Conservation (phyloP, 2,329 filamentous ascomycete genomes). For the Cercospora sojina region DNA sequence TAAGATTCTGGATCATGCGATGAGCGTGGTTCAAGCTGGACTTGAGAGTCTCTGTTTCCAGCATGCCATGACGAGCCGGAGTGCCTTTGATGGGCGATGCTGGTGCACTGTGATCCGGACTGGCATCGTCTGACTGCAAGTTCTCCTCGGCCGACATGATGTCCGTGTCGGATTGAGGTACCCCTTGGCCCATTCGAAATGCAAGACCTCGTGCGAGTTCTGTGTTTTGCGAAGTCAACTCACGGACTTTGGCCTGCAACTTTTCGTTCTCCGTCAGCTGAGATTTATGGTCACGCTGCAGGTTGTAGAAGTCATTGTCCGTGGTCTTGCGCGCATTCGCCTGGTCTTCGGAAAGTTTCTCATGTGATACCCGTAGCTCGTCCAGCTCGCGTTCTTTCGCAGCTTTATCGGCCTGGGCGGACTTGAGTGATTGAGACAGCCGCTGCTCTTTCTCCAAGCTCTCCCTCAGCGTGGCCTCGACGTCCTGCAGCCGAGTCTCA, state of each 20-base stretch:
- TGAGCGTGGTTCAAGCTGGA: conserved; percentile 93
- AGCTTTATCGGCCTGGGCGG: conserved; percentile 72
- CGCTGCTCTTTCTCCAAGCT: conserved; percentile 79
- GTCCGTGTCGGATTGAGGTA: conserved; percentile 35
- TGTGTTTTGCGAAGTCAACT: conserved; percentile 83
- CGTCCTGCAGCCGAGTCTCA: conserved; percentile 86
- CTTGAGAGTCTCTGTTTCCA: conserved; percentile 95
- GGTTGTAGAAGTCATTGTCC: conserved; percentile 80
- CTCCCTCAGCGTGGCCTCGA: conserved; percentile 71
- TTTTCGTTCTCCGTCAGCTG: conserved; percentile 75
- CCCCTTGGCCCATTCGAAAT: conserved; percentile 56
- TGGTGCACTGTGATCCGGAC: conserved; percentile 86
- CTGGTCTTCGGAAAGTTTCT: conserved; percentile 80
- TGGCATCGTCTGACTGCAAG: conserved; percentile 53
- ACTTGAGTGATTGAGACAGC: conserved; percentile 69
- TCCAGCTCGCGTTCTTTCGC: conserved; percentile 82
- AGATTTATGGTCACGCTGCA: conserved; percentile 75
- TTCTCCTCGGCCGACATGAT: conserved; percentile 64
- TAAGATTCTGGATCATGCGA: conserved; percentile 92
- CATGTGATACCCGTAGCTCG: conserved; percentile 76
- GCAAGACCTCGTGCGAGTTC: conserved; percentile 85
- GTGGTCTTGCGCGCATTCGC: conserved; percentile 74
- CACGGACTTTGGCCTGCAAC: conserved; percentile 82
- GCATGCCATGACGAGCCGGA: conserved; percentile 74
- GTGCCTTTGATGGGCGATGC: conserved; percentile 88